These are phyloP conservation scores for Trametes gibbosa DNA, from an alignment of 768 basidiomycete genomes.

Conservation along the genomic window DNA sequence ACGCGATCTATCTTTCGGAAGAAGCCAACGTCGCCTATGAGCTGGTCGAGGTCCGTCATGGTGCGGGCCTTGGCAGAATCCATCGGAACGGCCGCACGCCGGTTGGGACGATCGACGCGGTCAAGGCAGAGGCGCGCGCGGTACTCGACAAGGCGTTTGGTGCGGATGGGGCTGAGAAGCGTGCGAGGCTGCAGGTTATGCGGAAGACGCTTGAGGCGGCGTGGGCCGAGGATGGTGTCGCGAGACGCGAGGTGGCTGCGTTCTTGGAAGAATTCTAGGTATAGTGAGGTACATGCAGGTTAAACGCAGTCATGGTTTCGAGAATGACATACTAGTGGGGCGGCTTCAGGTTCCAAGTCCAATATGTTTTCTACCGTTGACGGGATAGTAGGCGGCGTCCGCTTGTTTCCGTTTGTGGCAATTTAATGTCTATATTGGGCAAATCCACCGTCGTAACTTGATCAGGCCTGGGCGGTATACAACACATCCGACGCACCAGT, in stretches of 20 bases:
- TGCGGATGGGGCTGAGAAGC: conserved; percentile 27
- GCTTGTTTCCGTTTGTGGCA: no score
- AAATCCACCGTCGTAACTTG: no score
- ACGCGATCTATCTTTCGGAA: conserved; percentile 22
- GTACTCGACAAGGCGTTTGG: conserved; percentile 24
- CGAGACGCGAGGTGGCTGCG: conserved; percentile 5
- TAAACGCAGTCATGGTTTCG: no score
- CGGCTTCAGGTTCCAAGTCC: no score
- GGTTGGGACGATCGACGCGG: conserved; percentile 25
- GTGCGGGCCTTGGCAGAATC: conserved; percentile 8
- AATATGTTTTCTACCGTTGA: no score
- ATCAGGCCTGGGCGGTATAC: no score
- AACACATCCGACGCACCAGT: no score
- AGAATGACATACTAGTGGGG: no score
- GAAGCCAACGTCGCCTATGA: conserved; percentile 27
- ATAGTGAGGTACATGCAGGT: no score
- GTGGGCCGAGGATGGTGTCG: conserved; percentile 11
- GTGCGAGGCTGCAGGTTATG: conserved; percentile 19
- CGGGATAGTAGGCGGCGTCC: no score
- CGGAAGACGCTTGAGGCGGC: conserved; percentile 1
- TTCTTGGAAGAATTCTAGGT: neutral
- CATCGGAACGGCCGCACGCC: conserved; percentile 16
- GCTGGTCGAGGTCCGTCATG: conserved; percentile 25
- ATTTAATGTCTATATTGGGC: no score
- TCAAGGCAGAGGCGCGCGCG: conserved; percentile 19